Evolutionary conservation across 768 basidiomycete genomes (phyloP).

Genomic region (Symmetrospora coprosmae): DNA sequence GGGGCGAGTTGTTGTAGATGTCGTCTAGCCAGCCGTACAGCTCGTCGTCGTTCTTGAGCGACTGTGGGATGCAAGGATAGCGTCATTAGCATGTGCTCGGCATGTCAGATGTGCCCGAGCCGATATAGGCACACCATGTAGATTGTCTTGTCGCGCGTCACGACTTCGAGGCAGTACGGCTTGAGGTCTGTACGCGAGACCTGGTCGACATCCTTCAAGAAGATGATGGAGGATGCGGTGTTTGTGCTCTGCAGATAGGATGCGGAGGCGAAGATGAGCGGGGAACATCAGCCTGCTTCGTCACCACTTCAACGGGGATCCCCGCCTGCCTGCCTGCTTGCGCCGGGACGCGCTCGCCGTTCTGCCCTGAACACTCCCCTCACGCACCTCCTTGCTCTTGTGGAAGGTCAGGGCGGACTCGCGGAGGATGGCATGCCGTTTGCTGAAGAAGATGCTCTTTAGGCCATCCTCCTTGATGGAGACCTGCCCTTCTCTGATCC

Average conservation of each 20-base stretch:
- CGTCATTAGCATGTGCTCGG: neutral
- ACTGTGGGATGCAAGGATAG: constrained; percentile 29
- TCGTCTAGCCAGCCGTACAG: constrained; percentile 98
- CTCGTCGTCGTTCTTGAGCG: constrained; percentile 85
- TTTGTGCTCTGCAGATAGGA: constrained; percentile 28
- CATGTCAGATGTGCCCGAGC: neutral
- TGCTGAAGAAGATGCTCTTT: constrained; percentile 77
- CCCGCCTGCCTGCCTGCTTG: too few relatives aligned
- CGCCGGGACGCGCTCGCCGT: constrained; percentile 22
- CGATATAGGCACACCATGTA: constrained; percentile 41
- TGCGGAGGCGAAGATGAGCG: constrained; percentile 37
- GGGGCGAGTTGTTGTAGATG: constrained; percentile 79
- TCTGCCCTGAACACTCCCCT: neutral
- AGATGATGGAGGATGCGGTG: constrained; percentile 47
- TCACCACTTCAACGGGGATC: too few relatives aligned
- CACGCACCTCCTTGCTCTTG: constrained; percentile 67
- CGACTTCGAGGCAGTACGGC: constrained; percentile 79
- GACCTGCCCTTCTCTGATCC: constrained; percentile 55
- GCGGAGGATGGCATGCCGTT: constrained; percentile 75
- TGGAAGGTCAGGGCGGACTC: constrained; percentile 66
- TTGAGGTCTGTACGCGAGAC: constrained; percentile 87
- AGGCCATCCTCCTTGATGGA: constrained; percentile 89
- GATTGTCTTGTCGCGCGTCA: constrained; percentile 68
- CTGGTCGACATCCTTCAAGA: constrained; percentile 62
- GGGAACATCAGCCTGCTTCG: too few relatives aligned